phyloP scores from a whole-genome alignment of 176 grass and related monocot genomes.

The Hordeum vulgare region DNA sequence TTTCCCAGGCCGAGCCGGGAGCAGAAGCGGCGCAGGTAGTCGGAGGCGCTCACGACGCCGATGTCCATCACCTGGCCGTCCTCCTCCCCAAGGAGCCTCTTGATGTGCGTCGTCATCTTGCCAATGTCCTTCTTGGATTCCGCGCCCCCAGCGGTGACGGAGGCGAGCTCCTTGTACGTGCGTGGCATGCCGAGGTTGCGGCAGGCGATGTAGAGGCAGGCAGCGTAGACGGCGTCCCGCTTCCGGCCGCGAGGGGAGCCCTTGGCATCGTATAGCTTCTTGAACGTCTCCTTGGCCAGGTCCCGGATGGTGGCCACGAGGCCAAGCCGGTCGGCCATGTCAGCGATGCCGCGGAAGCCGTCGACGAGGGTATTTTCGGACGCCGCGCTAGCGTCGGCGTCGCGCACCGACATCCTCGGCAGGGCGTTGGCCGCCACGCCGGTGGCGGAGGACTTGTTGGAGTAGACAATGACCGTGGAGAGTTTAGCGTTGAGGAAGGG shows the following conservation, averaged over 20 bases:
- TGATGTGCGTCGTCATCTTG: constrained; percentile 15
- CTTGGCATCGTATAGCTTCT: constrained; percentile 12
- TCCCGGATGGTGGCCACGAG: constrained; percentile 23
- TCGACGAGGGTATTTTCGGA: no score
- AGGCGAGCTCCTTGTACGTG: constrained; percentile 34
- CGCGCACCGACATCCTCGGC: no score
- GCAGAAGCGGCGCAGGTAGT: constrained; percentile 44
- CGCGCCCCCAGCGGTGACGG: not conserved
- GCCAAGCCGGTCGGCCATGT: constrained; percentile 41
- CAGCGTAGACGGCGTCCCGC: constrained; percentile 23
- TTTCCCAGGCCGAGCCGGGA: constrained; percentile 31
- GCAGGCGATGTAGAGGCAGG: constrained; percentile 41
- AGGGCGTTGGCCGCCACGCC: no score
- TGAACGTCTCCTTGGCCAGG: constrained; percentile 21
- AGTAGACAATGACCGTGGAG: no score
- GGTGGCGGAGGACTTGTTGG: no score
- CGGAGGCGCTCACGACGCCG: constrained; percentile 20
- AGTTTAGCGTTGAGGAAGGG: no score
- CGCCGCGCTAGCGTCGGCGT: no score
- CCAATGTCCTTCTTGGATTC: constrained; percentile 23
- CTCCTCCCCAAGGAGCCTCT: constrained; percentile 31
- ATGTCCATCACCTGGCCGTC: constrained; percentile 7
- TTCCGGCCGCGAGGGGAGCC: not conserved
- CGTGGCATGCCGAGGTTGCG: constrained; percentile 30
- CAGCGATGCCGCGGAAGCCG: no score